Base-by-base conservation (phyloP, 1,284 basidiomycete genomes). In the Ceratobasidium sp. region DNA sequence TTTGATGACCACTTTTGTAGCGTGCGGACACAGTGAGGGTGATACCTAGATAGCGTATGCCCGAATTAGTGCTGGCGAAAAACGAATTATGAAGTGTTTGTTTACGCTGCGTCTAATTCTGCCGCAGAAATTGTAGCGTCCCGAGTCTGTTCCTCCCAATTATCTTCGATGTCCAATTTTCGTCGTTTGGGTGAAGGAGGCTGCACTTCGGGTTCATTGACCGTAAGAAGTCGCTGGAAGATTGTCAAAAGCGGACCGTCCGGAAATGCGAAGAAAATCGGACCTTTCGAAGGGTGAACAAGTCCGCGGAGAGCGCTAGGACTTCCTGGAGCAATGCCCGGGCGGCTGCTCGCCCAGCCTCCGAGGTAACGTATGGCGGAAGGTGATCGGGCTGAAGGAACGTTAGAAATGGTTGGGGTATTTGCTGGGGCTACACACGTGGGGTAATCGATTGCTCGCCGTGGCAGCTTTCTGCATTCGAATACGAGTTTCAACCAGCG, bases 1-100 rank as follows among this genome's bases (percentile, higher is more conserved):
- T 98, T 98, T 43, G 91, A 86, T 7, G 93, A 95, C 96, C 96
- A 98, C 83, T 98, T 98, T 62, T 86, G 84, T 22, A 98, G 86
- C 1, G 93, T 94, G 74, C 89, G 88, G 49, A 94, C 81, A 16
- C 93, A 84, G 77, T 90, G 84, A 1, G 88, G 85, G 79, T 94
- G 93, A 69, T 88, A 88, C 48, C 89, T 91, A 16, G 4, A 78
- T 75, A 63, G 39, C 65, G 41, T 74, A 8, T 46, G 43, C 13
- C 6, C 24, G 48, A 68, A 65, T 22, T 65, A 62, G 39, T 37
- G 73, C 39, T 7, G n/a, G 16, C 19, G 56, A 34, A 39, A 22
- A 7, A 37, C 24, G 65, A 43, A 53, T 24, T 48, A 58, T 31
- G 61, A 24, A 58, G 51, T 48, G 43, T 61, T 53, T 39, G 58